Evolutionary conservation across 1,284 basidiomycete species (phyloP), one percentile per base, ranked within the genome.

Genomic region (Cronartium quercuum): DNA sequence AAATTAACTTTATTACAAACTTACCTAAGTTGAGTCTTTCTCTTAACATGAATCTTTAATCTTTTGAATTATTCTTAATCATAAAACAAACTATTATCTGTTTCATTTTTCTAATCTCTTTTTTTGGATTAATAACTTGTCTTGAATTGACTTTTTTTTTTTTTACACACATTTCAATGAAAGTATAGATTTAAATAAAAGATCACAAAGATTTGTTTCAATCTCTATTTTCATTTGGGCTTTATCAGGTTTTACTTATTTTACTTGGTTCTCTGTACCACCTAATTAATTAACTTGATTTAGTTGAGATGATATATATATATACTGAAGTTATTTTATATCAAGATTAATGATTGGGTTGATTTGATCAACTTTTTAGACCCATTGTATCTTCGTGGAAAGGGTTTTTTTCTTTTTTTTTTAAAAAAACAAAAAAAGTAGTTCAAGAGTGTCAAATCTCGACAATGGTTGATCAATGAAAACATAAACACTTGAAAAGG

Each of bases 161-260:
- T 51, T 21, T 15, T 13, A 15, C 18, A 1, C n/a, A 47, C 6
- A 6, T 51, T 51, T 51, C 3, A 29, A 29, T 29, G 29, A 29
- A 29, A 29, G 47, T 9, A 34, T 68, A 71, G 69, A 51, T 18
- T 38, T 71, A 9, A 62, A 71, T 40, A 71, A 71, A 64, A 41
- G 69, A 13, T 71, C 69, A 12, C 69, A 71, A 47, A 63, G 55
- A 55, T 63, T 65, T 6, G 63, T 71, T 37, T 71, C 69, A n/a
- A 55, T 71, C 29, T 71, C 69, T 1, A 37, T 64, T 47, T 71
- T 71, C 24, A 34, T 71, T 62, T 71, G 69, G 69, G 61, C 69
- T 5, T 62, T 71, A 24, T 71, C 62, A 18, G 69, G 69, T 1
- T 62, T 71, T 37, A 55, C 63, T 24, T 71, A 71, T 47, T 71